A percentile compares a stretch with the other conserved stretches of the same genome.
Conservation (phyloP, 495 filamentous ascomycete genomes). For the Penicillium daleae region DNA sequence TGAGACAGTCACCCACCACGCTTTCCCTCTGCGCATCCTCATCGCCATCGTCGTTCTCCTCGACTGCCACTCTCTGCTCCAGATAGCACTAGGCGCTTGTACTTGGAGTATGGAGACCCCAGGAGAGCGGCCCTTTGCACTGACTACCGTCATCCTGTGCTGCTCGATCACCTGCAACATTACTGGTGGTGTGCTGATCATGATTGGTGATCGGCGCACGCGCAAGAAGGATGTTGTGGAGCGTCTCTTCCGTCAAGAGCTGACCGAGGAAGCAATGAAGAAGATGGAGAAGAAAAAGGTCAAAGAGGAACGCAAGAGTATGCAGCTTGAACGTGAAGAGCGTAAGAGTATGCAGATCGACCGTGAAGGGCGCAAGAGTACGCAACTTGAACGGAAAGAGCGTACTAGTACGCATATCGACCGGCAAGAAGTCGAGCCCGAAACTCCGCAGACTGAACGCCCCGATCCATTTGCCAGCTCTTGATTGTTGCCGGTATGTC, state of each 20-base stretch:
- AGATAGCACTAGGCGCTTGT: slow-evolving; percentile 73
- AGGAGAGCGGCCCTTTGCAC: slow-evolving; percentile 59
- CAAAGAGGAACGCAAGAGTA: slow-evolving; percentile 50
- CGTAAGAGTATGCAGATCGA: slow-evolving; percentile 15
- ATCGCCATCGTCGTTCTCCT: slow-evolving; percentile 74
- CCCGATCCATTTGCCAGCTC: slow-evolving; percentile 16
- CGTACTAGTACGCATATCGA: slow-evolving; percentile 11
- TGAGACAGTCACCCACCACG: slow-evolving; percentile 77
- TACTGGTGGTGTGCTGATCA: slow-evolving; percentile 70
- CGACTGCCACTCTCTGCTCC: slow-evolving; percentile 72
- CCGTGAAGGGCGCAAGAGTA: slow-evolving; percentile 29
- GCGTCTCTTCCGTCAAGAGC: slow-evolving; percentile 69
- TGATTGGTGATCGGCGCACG: slow-evolving; percentile 69
- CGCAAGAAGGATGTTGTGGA: slow-evolving; percentile 84
- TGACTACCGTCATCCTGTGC: slow-evolving; percentile 79
- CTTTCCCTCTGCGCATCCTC: slow-evolving; percentile 72
- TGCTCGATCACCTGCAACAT: slow-evolving; percentile 76
- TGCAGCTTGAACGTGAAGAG: slow-evolving; percentile 17
- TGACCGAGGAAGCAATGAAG: slow-evolving; percentile 73
- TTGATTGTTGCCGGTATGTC: slow-evolving; percentile 6
- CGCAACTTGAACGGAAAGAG: slow-evolving; percentile 16
- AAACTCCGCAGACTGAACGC: slow-evolving; percentile 13
- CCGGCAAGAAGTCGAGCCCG: slow-evolving; percentile 11
- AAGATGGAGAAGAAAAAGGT: slow-evolving; percentile 67
- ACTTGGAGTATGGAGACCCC: slow-evolving; percentile 74